These are phyloP conservation scores for Solanum aculeatissimum DNA, from an alignment of 305 asterid species.

Conservation along the genomic window DNA sequence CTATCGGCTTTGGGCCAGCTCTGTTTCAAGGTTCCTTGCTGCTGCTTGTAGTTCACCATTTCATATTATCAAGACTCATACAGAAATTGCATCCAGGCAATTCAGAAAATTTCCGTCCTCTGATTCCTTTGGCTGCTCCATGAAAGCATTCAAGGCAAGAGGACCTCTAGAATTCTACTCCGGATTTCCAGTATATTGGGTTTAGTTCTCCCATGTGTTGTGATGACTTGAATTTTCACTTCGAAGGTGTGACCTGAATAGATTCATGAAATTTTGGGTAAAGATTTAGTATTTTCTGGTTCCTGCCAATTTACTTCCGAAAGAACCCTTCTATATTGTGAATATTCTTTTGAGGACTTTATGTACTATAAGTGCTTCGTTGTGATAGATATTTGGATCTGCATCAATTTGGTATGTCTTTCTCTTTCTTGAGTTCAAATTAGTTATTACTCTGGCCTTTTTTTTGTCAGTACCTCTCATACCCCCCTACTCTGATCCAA, in stretches of 20 bases:
- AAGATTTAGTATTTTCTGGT: background rate
- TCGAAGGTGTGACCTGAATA: too few species aligned
- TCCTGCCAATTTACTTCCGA: background rate
- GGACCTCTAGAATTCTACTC: conserved; percentile 69
- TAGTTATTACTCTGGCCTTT: background rate
- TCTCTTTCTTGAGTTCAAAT: background rate
- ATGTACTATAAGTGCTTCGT: background rate
- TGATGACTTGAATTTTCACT: conserved; percentile 77
- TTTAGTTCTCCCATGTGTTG: conserved; percentile 87
- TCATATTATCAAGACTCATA: conserved; percentile 70
- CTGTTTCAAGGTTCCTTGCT: conserved; percentile 68
- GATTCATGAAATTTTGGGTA: background rate
- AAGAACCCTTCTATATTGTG: background rate
- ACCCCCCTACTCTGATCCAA: background rate
- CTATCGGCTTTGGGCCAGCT: conserved; percentile 52
- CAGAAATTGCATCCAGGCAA: conserved; percentile 88
- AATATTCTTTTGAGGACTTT: background rate
- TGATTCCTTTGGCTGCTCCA: conserved; percentile 60
- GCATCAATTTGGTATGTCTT: background rate
- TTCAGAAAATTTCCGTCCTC: conserved; percentile 58
- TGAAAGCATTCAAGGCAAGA: conserved; percentile 51
- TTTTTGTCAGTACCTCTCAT: background rate
- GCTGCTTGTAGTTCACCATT: conserved; percentile 80
- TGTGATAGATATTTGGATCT: background rate
- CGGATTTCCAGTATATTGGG: conserved; percentile 78